These are phyloP conservation scores for Syncephalis fuscata DNA, from an alignment of 371 early-diverging fungal genomes.

Conservation along the genomic window DNA sequence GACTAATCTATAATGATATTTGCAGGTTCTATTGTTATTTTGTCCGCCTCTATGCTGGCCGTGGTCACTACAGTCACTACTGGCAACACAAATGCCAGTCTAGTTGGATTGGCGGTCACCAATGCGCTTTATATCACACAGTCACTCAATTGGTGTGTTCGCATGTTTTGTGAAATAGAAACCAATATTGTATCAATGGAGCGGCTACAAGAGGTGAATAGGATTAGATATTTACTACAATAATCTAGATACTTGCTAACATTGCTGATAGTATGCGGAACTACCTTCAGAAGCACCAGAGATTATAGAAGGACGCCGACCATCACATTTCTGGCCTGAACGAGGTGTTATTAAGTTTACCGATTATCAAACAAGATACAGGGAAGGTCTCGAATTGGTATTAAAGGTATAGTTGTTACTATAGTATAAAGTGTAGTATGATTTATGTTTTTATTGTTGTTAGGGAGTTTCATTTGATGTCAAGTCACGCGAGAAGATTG, in stretches of 20 bases:
- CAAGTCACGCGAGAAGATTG: slow-evolving; percentile 24
- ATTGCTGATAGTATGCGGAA: slow-evolving; percentile 20
- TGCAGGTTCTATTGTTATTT: slow-evolving; percentile 38
- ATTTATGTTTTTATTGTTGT: no score
- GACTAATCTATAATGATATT: slow-evolving; percentile 6
- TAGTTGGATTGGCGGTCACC: slow-evolving; percentile 75
- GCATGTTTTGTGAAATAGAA: slow-evolving; percentile 49
- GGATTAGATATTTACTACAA: no score
- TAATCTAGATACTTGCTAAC: neutral
- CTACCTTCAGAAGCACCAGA: slow-evolving; percentile 27
- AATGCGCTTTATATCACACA: slow-evolving; percentile 75
- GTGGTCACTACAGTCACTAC: slow-evolving; percentile 28
- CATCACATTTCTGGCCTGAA: slow-evolving; percentile 33
- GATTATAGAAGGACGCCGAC: slow-evolving; percentile 11
- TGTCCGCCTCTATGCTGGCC: slow-evolving; percentile 41
- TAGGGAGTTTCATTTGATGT: slow-evolving; percentile 44
- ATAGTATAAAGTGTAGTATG: no score
- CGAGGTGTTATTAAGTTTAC: slow-evolving; percentile 26
- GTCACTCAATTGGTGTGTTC: slow-evolving; percentile 70
- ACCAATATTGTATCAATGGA: slow-evolving; percentile 41
- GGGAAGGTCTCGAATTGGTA: slow-evolving; percentile 39
- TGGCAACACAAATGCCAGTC: slow-evolving; percentile 37
- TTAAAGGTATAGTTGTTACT: slow-evolving; percentile 14
- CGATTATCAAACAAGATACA: slow-evolving; percentile 39
- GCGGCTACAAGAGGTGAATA: slow-evolving; percentile 34